A percentile compares a stretch with the other conserved stretches of the same genome.
phyloP scores from a whole-genome alignment of 2,329 filamentous ascomycete genomes.

The Microcera coccophila region DNA sequence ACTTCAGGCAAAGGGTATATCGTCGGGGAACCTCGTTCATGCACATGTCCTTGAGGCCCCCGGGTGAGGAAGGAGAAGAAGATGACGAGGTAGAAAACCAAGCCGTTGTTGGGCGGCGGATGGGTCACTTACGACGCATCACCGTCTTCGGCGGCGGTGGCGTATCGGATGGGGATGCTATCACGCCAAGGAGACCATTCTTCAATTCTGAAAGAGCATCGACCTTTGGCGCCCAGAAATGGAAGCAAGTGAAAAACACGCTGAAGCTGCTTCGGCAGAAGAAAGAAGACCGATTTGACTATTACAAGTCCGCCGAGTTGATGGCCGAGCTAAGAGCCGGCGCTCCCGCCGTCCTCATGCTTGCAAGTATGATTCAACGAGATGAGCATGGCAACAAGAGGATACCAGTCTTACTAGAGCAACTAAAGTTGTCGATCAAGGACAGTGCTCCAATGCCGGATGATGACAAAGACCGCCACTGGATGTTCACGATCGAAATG shows the following conservation, averaged over 20 bases:
- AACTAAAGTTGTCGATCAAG: slow-evolving; percentile 82
- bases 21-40: slow-evolving; percentile 59
- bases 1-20: slow-evolving; percentile 47
- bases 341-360: slow-evolving; percentile 85
- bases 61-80: slow-evolving; percentile 43
- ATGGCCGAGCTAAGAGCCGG: slow-evolving; percentile 93
- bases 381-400: slow-evolving; percentile 94
- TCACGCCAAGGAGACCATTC: slow-evolving; percentile 53
- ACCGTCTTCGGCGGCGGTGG: slow-evolving; percentile 64
- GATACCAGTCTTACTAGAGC: slow-evolving; percentile 91
- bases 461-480: slow-evolving; percentile 64
- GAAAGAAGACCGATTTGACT: slow-evolving; percentile 85
- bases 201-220: slow-evolving; percentile 65
- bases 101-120: slow-evolving; percentile 46
- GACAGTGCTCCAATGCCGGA: slow-evolving; percentile 71
- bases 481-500: slow-evolving; percentile 84
- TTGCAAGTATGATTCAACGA: slow-evolving; percentile 96
- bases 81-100: slow-evolving; percentile 53
- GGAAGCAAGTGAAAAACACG: slow-evolving; percentile 89
- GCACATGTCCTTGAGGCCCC: slow-evolving; percentile 44
- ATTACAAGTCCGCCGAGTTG: slow-evolving; percentile 90
- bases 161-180: slow-evolving; percentile 59
- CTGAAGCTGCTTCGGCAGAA: slow-evolving; percentile 74
- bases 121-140: slow-evolving; percentile 61
- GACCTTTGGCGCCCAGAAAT: slow-evolving; percentile 75